Percentiles rank a stretch among this genome's conserved stretches.
These are phyloP conservation scores for Ganoderma multipileum DNA, from an alignment of 1,284 basidiomycete species.

Conservation along the genomic window DNA sequence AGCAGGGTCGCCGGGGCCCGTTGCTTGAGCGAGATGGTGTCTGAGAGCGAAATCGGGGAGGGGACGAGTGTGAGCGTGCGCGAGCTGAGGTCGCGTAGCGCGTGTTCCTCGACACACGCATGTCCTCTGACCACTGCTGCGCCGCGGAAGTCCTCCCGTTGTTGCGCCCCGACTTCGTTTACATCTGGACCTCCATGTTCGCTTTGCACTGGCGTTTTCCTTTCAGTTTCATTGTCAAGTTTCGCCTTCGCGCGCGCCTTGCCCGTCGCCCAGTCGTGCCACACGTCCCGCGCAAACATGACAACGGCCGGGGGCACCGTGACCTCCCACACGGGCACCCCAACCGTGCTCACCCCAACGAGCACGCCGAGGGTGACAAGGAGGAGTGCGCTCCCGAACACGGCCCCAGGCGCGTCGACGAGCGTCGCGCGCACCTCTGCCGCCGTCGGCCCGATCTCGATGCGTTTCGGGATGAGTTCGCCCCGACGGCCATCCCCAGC, in stretches of 20 bases:
- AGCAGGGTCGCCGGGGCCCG: neutral
- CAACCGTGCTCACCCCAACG: slow-evolving; percentile 60
- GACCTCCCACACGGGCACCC: slow-evolving; percentile 75
- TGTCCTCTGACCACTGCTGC: neutral
- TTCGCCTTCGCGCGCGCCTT: neutral
- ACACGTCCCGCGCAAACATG: slow-evolving; percentile 43
- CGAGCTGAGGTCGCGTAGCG: slow-evolving; percentile 20
- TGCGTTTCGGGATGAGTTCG: slow-evolving; percentile 56
- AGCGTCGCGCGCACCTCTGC: slow-evolving; percentile 42
- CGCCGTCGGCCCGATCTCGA: slow-evolving; percentile 53
- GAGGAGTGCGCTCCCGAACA: slow-evolving; percentile 49
- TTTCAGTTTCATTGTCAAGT: neutral
- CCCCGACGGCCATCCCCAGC: neutral
- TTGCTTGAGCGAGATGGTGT: slow-evolving; percentile 5
- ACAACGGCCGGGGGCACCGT: slow-evolving; percentile 84
- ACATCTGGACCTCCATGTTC: neutral
- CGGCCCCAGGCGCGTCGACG: slow-evolving; percentile 44
- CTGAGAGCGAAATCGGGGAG: neutral
- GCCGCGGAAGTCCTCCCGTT: neutral
- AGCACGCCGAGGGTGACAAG: slow-evolving; percentile 59
- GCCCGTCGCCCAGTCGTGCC: slow-evolving; percentile 39
- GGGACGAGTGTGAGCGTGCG: slow-evolving; percentile 5
- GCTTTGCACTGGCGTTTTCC: too few species aligned
- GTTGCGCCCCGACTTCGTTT: neutral
- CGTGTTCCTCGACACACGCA: slow-evolving; percentile 1